Evolutionary conservation across 441 rosid genomes (phyloP), one percentile per base, ranked within the genome.

Genomic region (Hypseocharis bilobata): DNA sequence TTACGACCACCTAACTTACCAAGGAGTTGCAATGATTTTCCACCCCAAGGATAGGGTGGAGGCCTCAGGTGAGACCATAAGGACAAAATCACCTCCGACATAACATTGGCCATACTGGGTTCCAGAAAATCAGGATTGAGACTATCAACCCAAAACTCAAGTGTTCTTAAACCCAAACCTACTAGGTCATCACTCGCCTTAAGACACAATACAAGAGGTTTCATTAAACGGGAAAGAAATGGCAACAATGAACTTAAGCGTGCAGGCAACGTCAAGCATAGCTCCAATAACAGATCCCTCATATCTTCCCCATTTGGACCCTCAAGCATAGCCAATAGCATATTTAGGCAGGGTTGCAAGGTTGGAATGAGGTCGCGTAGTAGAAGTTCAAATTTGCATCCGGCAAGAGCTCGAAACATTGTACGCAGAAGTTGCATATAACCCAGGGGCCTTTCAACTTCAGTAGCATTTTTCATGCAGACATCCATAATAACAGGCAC

Each of bases 1-100:
- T 91, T 94, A 62, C 92, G 96, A 73, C 98, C 99, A 74, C 99
- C 99, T 80, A 94, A 80, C 81, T 94, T 94, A 71, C 99, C 99
- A 28, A 94, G 91, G 27, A 94, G 86, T 80, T 89, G 99, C 78
- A 91, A 74, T 0, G 96, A 89, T 78, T 84, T 94, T 61, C 85
- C 88, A 72, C 99, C 96, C 96, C 96, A 91, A 42, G 94, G 96
- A 74, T 91, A 86, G 14, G 98, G 92, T 59, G 80, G 83, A 60
- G 99, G 96, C 76, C 90, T 86, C 81, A 94, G 77, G 76, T 91
- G 96, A 72, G 96, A 86, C 99, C 98, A 94, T 65, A 94, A 77
- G 64, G 96, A 94, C 76, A 91, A 86, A 80, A 94, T 89, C 82
- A 91, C 89, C 81, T 91, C 96, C 4, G 98, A 89, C 89, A 88